Base-by-base conservation (phyloP, 1,284 basidiomycete genomes). In the Tylopilus orsonianus region DNA sequence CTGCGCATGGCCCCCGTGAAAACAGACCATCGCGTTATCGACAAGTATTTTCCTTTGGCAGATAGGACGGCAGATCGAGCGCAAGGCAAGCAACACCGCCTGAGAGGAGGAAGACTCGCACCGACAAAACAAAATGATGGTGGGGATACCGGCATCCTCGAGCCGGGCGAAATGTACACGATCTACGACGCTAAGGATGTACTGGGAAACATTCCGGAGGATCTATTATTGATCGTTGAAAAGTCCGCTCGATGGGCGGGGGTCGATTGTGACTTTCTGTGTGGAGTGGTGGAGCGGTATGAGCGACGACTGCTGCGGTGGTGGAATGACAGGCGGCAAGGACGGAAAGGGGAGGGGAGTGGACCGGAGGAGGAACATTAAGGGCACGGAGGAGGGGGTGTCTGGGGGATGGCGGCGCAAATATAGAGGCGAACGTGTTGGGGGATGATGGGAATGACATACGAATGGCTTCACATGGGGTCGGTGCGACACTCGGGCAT, bases 111-210 rank as follows among this genome's bases (percentile, higher is more conserved):
- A 22, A 40, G 51, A 23, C 46, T 79, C 65, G 61, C 71, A 16
- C 35, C 73, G 32, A 54, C 44, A 27, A 44, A 35, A 42, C 49
- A 48, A 34, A 55, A 48, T 30, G 54, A 48, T 30, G 58, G 47
- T 8, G 45, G 20, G 27, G 62, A 56, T 16, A 54, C 50, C 45
- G 62, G 53, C 22, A 39, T 47, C 34, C 59, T 72, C n/a, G 69
- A 67, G 56, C 76, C 82, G 8, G 85, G 83, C 3, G 74, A 78
- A 53, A 64, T 62, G 46, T 83, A 86, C 68, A 69, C 70, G 49
- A 78, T 88, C 48, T 86, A 80, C 68, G 73, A 78, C 34, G 71
- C 73, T 19, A 71, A 71, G 22, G 87, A 89, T 56, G 68, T 79
- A 38, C 65, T 79, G 35, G 88, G 87, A 37, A 66, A 65, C n/a